Evolutionary conservation across 2,329 filamentous ascomycete species (phyloP).

Genomic region (Clathrospora elynae): DNA sequence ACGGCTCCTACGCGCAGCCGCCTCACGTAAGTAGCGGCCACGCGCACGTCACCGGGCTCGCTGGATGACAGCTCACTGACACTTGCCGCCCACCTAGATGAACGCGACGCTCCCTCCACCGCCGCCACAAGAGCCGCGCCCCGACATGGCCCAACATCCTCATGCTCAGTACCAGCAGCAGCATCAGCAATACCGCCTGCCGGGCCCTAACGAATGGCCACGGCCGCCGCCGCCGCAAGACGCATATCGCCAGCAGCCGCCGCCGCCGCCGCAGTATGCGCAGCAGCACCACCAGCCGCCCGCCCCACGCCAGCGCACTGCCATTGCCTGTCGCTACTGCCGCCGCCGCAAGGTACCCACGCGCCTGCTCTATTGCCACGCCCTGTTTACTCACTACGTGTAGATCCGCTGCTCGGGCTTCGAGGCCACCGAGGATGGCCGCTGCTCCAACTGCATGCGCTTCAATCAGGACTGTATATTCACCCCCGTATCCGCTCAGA

Average conservation of each 20-base stretch:
- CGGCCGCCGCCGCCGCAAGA: slow-evolving; percentile 47
- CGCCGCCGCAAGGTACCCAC: slow-evolving; percentile 61
- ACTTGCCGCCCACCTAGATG: slow-evolving; percentile 36
- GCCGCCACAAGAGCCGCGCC: slow-evolving; percentile 46
- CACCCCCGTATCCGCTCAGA: slow-evolving; percentile 74
- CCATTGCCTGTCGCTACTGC: slow-evolving; percentile 66
- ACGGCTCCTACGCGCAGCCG: slow-evolving; percentile 45
- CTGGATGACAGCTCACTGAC: slow-evolving; percentile 21
- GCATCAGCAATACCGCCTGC: slow-evolving; percentile 52
- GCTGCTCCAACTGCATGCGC: slow-evolving; percentile 72
- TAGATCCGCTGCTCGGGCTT: slow-evolving; percentile 79
- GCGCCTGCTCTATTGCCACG: not conserved
- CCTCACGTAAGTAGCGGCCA: slow-evolving; percentile 41
- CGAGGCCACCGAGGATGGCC: slow-evolving; percentile 71
- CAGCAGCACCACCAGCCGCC: slow-evolving; percentile 50
- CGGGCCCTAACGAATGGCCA: slow-evolving; percentile 55
- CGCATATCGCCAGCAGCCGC: slow-evolving; percentile 49
- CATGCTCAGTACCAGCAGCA: slow-evolving; percentile 49
- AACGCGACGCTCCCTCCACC: slow-evolving; percentile 41
- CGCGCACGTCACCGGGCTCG: slow-evolving; percentile 10
- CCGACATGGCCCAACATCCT: slow-evolving; percentile 55
- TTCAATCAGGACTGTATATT: slow-evolving; percentile 81
- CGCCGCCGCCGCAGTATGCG: slow-evolving; percentile 49
- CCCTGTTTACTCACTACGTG: slow-evolving; percentile 22
- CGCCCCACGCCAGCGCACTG: slow-evolving; percentile 64